Evolutionary conservation across 2,329 filamentous ascomycete species (phyloP).

Genomic region (Chaetomium sp.): DNA sequence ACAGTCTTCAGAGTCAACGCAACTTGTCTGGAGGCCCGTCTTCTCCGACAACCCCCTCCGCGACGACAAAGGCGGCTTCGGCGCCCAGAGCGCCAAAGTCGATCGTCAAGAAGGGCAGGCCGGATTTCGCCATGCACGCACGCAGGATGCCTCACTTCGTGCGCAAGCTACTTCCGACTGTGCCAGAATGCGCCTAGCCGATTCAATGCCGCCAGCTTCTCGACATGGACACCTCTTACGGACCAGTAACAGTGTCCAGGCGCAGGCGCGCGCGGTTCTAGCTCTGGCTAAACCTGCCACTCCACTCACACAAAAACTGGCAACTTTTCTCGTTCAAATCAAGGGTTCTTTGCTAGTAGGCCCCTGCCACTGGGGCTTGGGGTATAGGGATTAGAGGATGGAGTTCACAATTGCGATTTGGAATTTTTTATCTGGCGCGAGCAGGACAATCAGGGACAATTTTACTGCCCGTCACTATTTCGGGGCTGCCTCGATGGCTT

Average conservation of each 20-base stretch:
- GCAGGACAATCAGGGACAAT: constrained; percentile 24
- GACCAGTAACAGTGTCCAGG: constrained; percentile 27
- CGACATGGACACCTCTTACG: constrained; percentile 16
- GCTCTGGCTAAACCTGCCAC: constrained; percentile 29
- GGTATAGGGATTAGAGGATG: constrained; percentile 15
- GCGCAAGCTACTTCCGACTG: constrained; percentile 43
- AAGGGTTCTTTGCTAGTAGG: constrained; percentile 25
- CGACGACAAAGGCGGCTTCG: constrained; percentile 38
- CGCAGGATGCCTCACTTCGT: constrained; percentile 44
- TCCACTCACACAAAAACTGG: constrained; percentile 29
- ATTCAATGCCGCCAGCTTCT: constrained; percentile 25
- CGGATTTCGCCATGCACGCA: constrained; percentile 44
- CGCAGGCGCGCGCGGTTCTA: constrained; percentile 25
- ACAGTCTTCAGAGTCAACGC: constrained; percentile 49
- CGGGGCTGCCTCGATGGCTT: constrained; percentile 15
- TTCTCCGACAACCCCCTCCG: constrained; percentile 49
- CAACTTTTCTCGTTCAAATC: constrained; percentile 30
- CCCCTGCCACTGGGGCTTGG: constrained; percentile 18
- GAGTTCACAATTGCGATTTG: constrained; percentile 29
- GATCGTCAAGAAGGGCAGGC: constrained; percentile 49
- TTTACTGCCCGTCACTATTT: constrained; percentile 21
- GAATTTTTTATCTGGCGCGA: constrained; percentile 21
- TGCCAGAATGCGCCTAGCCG: constrained; percentile 40
- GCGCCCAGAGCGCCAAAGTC: constrained; percentile 46
- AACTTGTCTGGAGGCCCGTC: constrained; percentile 64